Base-by-base conservation (phyloP, 768 basidiomycete species). In the Dictyophora rubrovolvata region DNA sequence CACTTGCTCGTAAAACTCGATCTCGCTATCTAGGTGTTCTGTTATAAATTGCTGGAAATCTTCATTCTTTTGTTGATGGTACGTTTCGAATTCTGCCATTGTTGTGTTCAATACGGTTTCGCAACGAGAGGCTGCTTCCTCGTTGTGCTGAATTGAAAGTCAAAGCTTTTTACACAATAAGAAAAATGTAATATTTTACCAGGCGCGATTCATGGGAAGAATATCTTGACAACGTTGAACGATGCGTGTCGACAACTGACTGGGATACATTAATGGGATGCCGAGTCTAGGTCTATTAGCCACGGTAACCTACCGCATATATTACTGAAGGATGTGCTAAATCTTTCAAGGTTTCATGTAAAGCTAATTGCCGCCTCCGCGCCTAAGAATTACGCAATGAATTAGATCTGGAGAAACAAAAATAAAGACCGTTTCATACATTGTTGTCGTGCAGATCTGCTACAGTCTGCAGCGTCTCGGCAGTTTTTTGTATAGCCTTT, bases 71-170 rank as follows among this genome's bases (percentile, higher is more conserved):
- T 89, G 86, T 0, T 73, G 70, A 66, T 90, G 87, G 64, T 90
- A 88, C 1, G 79, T 82, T 53, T 89, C 86, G 76, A 93, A 83
- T 73, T 93, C 90, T 0, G 91, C 88, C 83, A 91, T 85, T 1
- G 90, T 92, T 9, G 83, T 84, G 68, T 93, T 93, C 23, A 94
- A 73, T 7, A 92, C 88, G 0, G 91, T 93, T 71, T 94, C 91
- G 68, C 87, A 92, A 18, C 91, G 81, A 2, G 81, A 77, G 1
- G 83, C 82, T 62, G 85, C 71, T 17, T 86, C 84, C 52, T 85
- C 83, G 63, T 85, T 75, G 14, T 77, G 69, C 84, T 86, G 66
- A 28, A 10, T n/a, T 18, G 48, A 33, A 35, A 47, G 22, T 64
- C 18, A 59, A 62, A 59, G 12, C 52, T 28, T 22, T 23, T 60